These are phyloP conservation scores for Dendrocalamus sinicus DNA, from an alignment of 176 grass and related monocot genomes.

Conservation along the genomic window DNA sequence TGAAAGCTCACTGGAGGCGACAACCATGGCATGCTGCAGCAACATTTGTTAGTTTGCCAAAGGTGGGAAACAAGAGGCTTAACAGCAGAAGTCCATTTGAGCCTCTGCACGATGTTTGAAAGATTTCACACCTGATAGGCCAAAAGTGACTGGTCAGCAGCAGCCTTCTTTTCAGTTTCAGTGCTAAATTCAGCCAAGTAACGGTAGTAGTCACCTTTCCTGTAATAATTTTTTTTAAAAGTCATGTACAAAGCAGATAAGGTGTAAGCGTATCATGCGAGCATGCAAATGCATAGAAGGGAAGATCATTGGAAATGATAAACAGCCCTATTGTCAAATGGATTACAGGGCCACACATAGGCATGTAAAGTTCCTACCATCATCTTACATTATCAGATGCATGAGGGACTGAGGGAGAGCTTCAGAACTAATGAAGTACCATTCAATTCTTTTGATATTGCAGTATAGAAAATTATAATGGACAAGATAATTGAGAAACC, in stretches of 20 bases:
- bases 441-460: slow-evolving; percentile 9
- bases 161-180: slow-evolving; percentile 77
- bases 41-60: slow-evolving; percentile 37
- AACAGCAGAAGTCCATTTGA: slow-evolving; percentile 20
- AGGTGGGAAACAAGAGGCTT: slow-evolving; percentile 17
- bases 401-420: not conserved
- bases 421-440: not conserved
- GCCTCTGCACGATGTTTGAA: not conserved
- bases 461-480: not conserved
- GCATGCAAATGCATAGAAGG: not conserved
- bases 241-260: slow-evolving; percentile 19
- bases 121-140: slow-evolving; percentile 73
- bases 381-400: slow-evolving; percentile 5
- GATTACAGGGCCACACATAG: slow-evolving; percentile 14
- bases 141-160: slow-evolving; percentile 77
- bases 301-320: not conserved
- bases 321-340: not conserved
- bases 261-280: not conserved
- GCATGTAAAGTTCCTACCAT: not conserved
- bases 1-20: slow-evolving; percentile 62
- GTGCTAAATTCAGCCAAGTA: slow-evolving; percentile 87
- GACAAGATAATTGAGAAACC: not conserved
- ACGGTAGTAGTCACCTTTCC: slow-evolving; percentile 94
- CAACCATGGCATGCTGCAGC: slow-evolving; percentile 68
- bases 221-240: slow-evolving; percentile 19